Evolutionary conservation across 108 stramenopile species (phyloP).

Genomic region (Chaetoceros tenuissimus): DNA sequence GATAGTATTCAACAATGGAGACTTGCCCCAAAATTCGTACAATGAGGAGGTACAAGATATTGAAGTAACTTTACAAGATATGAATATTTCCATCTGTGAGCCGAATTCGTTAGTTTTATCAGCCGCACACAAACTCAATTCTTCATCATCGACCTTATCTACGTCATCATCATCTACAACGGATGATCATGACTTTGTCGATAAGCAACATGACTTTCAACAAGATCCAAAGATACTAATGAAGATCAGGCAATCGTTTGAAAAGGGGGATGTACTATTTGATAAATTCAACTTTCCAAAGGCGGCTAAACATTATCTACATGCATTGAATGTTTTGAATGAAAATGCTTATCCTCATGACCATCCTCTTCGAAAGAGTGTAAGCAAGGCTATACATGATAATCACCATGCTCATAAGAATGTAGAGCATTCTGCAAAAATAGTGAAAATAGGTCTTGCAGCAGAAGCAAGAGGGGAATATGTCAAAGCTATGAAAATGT

Average conservation of each 20-base stretch:
- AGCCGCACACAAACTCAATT: no score
- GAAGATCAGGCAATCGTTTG: neutral
- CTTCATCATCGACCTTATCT: no score
- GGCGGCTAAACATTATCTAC: neutral
- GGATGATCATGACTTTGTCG: no score
- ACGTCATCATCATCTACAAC: no score
- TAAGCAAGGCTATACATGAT: neutral
- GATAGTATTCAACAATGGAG: no score
- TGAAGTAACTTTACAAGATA: no score
- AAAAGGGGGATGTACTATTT: neutral
- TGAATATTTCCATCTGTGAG: no score
- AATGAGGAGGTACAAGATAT: no score
- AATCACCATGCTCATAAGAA: neutral
- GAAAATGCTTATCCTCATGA: neutral
- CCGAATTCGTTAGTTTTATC: no score
- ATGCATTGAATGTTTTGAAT: neutral
- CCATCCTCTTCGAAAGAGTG: neutral
- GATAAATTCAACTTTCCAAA: neutral
- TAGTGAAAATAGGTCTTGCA: conserved; percentile 77
- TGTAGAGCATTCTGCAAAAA: conserved; percentile 44
- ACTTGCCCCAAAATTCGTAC: no score
- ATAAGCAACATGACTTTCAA: no score
- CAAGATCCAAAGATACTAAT: neutral
- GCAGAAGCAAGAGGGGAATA: conserved; percentile 53
- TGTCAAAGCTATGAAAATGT: conserved; percentile 70